phyloP scores from a whole-genome alignment of 2,329 filamentous ascomycete species.

The Elsinoe fawcettii region DNA sequence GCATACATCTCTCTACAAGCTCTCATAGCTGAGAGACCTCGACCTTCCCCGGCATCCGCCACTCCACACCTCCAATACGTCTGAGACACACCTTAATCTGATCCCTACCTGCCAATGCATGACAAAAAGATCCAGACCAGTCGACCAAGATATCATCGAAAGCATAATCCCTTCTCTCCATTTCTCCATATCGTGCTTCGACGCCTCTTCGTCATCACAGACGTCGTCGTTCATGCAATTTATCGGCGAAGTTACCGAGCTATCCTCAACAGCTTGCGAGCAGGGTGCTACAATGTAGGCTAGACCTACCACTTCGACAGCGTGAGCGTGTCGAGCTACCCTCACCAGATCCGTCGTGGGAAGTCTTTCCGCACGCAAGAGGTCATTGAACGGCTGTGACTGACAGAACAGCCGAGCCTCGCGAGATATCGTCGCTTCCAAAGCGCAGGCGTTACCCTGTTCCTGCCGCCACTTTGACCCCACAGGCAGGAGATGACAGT shows the following conservation, averaged over 20 bases:
- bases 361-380: too few species aligned
- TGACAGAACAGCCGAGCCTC: too few species aligned
- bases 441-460: too few species aligned
- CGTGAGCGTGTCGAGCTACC: background rate
- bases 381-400: too few species aligned
- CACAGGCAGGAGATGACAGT: too few species aligned
- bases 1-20: background rate
- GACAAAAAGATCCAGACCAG: background rate
- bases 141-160: background rate
- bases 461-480: too few species aligned
- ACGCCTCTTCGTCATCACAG: background rate
- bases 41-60: background rate
- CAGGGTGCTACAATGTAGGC: background rate
- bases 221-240: slow-evolving; percentile 2
- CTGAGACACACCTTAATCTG: background rate
- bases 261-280: background rate
- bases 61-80: background rate
- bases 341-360: too few species aligned
- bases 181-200: background rate
- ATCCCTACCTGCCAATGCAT: background rate
- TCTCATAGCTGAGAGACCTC: background rate
- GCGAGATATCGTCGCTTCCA: too few species aligned
- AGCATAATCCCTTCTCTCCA: background rate
- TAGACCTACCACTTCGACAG: background rate
- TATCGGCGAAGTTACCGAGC: background rate